phyloP scores from a whole-genome alignment of 495 filamentous ascomycete species.

The Daldinia grandis region DNA sequence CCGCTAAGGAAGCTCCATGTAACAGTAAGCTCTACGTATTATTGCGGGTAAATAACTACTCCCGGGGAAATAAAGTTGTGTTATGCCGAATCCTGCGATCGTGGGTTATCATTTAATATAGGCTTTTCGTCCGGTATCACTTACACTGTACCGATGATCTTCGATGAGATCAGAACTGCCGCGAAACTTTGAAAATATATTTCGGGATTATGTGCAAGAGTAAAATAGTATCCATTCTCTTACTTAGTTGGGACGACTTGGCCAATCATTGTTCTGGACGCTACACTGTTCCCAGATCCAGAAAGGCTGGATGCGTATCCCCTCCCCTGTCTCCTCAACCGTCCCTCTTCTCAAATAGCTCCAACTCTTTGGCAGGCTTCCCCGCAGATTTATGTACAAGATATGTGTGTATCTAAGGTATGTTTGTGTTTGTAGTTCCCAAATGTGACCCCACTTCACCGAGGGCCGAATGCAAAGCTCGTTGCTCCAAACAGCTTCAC shows the following conservation, averaged over 20 bases:
- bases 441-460: conserved; percentile 39
- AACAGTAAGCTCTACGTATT: conserved; percentile 38
- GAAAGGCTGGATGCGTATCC: conserved; percentile 20
- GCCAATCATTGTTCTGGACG: conserved; percentile 22
- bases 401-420: background rate
- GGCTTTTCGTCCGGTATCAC: conserved; percentile 21
- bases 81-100: conserved; percentile 32
- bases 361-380: conserved; percentile 37
- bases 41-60: conserved; percentile 40
- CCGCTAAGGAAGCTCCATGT: conserved; percentile 25
- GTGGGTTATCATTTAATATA: conserved; percentile 37
- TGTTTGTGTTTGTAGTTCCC: conserved; percentile 7
- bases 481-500: background rate
- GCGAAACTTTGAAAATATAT: conserved; percentile 26
- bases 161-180: conserved; percentile 38
- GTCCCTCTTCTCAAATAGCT: conserved; percentile 21
- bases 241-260: conserved; percentile 28
- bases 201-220: conserved; percentile 31
- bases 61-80: conserved; percentile 20
- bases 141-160: conserved; percentile 28
- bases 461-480: conserved; percentile 32
- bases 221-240: conserved; percentile 13
- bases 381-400: conserved; percentile 28
- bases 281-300: conserved; percentile 36
- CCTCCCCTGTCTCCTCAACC: conserved; percentile 22